Percentiles rank a stretch among this genome's conserved stretches.
phyloP scores from a whole-genome alignment of 441 rosid species.

The Pelargonium myrrhifolium region DNA sequence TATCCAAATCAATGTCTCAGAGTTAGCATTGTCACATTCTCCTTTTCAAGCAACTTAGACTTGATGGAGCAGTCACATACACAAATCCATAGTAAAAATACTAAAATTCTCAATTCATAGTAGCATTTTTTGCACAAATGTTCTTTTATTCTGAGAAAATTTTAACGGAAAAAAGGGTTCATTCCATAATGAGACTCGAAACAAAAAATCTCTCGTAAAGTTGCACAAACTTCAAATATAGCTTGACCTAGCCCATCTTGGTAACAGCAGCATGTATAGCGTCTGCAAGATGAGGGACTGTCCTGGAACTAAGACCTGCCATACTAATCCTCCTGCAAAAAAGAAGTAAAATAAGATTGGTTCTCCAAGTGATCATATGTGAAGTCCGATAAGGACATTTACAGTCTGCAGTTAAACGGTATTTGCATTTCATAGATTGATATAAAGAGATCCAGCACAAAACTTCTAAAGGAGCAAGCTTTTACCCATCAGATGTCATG shows the following conservation, averaged over 20 bases:
- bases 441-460: background rate
- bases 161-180: background rate
- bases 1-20: background rate
- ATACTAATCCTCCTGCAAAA: slow-evolving; percentile 28
- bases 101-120: background rate
- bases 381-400: background rate
- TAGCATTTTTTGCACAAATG: background rate
- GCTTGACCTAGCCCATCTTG: background rate
- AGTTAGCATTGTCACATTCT: background rate
- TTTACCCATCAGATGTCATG: slow-evolving; percentile 71
- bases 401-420: background rate
- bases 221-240: background rate
- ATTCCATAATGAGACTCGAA: background rate
- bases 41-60: background rate
- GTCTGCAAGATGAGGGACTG: slow-evolving; percentile 34
- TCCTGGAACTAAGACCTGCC: slow-evolving; percentile 27
- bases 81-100: background rate
- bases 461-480: background rate
- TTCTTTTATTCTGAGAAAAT: background rate
- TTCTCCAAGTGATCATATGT: background rate
- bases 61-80: background rate
- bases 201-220: background rate
- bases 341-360: background rate
- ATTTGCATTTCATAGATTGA: background rate
- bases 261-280: slow-evolving; percentile 31